Evolutionary conservation across 1,284 basidiomycete species (phyloP).

Genomic region (Agaricales sp.): DNA sequence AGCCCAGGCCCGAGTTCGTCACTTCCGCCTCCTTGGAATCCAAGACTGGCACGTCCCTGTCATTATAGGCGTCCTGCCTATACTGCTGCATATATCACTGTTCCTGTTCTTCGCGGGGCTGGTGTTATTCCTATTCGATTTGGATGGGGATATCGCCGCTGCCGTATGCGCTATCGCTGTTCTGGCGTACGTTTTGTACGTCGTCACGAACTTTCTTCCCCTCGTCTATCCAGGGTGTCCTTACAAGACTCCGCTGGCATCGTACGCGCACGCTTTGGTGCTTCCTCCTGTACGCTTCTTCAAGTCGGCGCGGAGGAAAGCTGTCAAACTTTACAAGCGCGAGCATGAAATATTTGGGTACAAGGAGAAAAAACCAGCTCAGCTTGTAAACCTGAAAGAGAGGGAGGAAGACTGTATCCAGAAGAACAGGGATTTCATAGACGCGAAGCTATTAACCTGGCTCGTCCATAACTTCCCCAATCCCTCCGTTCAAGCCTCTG

Average conservation of each 20-base stretch:
- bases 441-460: neutral
- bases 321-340: neutral
- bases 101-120: constrained; percentile 15
- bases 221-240: neutral
- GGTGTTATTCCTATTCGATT: constrained; percentile 12
- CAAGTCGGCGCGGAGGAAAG: too few species aligned
- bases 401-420: neutral
- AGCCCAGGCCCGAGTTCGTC: constrained; percentile 10
- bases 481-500: neutral
- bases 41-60: constrained; percentile 12
- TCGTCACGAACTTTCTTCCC: neutral
- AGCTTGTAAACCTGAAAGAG: neutral
- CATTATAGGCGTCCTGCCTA: constrained; percentile 13
- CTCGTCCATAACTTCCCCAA: neutral
- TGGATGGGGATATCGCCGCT: constrained; percentile 11
- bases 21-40: constrained; percentile 13
- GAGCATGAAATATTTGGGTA: neutral
- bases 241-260: neutral
- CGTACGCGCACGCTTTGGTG: neutral
- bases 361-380: neutral
- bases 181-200: neutral
- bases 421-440: neutral
- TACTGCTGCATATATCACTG: constrained; percentile 15
- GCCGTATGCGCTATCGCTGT: constrained; percentile 2
- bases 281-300: too few species aligned